A percentile compares a stretch with the other conserved stretches of the same genome.
Evolutionary conservation across 2,329 filamentous ascomycete species (phyloP).

Genomic region (Apiospora sp.): DNA sequence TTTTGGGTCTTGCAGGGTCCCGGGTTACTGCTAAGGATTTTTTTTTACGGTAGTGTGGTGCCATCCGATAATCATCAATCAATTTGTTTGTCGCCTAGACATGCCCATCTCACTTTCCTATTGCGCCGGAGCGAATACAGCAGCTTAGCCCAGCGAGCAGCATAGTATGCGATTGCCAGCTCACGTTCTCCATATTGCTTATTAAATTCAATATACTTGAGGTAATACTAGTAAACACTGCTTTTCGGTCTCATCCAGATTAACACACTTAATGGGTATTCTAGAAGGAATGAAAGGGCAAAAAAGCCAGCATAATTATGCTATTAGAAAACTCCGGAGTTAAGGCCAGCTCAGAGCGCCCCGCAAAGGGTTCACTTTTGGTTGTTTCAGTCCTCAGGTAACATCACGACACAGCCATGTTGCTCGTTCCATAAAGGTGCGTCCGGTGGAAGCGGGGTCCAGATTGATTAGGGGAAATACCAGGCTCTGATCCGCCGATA

Average conservation of each 20-base stretch:
- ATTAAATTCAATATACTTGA: not conserved
- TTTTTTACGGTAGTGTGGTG: not conserved
- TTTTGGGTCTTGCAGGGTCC: conserved; percentile 19
- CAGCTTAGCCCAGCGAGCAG: not conserved
- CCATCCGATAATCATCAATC: conserved; percentile 8
- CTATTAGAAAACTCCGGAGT: not conserved
- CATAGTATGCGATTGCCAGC: not conserved
- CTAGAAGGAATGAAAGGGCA: not conserved
- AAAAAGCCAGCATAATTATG: not conserved
- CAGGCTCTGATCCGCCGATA: not conserved
- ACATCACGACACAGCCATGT: conserved; percentile 11
- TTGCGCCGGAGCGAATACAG: not conserved
- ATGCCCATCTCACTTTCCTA: conserved; percentile 11
- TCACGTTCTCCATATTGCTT: not conserved
- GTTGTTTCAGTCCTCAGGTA: conserved; percentile 19
- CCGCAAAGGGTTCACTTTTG: conserved; percentile 12
- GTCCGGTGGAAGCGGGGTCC: not conserved
- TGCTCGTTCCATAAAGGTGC: not conserved
- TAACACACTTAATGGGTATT: not conserved
- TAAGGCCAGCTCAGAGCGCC: conserved; percentile 10
- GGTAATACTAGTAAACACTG: not conserved
- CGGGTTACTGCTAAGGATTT: not conserved
- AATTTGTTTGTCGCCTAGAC: not conserved
- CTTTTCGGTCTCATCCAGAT: not conserved
- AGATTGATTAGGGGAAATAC: conserved; percentile 3